A percentile compares a stretch with the other conserved stretches of the same genome.
Conservation (phyloP, 1,284 basidiomycete species). For the Meripilus lineatus region DNA sequence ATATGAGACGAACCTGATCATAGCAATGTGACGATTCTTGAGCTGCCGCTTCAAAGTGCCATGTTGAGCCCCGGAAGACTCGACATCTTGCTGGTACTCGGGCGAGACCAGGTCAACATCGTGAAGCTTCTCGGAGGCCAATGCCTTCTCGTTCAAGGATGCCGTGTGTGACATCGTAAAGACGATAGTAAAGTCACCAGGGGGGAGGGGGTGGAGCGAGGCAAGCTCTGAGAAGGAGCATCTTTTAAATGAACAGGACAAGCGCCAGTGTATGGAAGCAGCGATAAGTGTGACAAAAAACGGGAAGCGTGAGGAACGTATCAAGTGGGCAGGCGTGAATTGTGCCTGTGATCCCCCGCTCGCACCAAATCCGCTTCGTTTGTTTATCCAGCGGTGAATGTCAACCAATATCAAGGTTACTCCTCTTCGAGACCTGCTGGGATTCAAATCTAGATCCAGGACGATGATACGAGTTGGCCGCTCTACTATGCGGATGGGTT, state of each 20-base stretch:
- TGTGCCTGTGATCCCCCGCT: too few relatives aligned
- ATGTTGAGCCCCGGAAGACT: constrained; percentile 1
- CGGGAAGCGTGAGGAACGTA: background rate
- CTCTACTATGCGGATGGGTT: too few relatives aligned
- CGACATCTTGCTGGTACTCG: constrained; percentile 11
- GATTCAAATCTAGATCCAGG: too few relatives aligned
- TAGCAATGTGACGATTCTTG: constrained; percentile 36
- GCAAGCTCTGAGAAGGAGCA: background rate
- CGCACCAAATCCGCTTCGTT: too few relatives aligned
- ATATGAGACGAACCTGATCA: constrained; percentile 28
- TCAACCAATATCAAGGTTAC: too few relatives aligned
- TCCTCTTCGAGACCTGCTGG: too few relatives aligned
- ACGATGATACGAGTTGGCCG: too few relatives aligned
- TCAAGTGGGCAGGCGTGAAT: too few relatives aligned
- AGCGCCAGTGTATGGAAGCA: background rate
- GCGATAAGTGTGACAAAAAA: constrained; percentile 1
- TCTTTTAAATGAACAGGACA: constrained; percentile 5
- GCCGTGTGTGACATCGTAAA: constrained; percentile 8
- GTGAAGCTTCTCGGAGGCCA: constrained; percentile 3
- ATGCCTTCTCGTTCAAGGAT: constrained; percentile 11
- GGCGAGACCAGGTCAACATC: constrained; percentile 7
- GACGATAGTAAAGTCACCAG: too few relatives aligned
- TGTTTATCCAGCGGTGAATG: too few relatives aligned
- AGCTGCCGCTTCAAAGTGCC: constrained; percentile 28
- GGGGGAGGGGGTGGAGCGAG: constrained; percentile 1